These are phyloP conservation scores for Trametes villosa DNA, from an alignment of 768 basidiomycete species.

Conservation along the genomic window DNA sequence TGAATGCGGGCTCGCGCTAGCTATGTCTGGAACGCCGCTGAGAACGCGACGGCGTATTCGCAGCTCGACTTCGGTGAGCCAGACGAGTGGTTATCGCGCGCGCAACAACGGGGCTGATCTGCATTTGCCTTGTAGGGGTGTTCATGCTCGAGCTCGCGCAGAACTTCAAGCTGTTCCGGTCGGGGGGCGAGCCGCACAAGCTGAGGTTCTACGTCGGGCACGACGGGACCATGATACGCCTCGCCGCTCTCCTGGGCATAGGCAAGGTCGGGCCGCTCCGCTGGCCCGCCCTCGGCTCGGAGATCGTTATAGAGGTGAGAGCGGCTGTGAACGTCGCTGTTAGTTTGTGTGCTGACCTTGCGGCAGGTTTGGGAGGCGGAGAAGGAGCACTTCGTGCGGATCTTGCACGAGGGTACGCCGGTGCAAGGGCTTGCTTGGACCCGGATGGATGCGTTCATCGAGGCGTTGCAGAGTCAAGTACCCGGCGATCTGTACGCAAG, in stretches of 20 bases:
- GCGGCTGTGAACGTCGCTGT: neutral
- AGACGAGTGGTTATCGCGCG: neutral
- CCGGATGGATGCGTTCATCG: conserved; percentile 40
- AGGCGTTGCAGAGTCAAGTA: conserved; percentile 38
- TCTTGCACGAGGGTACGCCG: conserved; percentile 49
- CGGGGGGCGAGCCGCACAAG: conserved; percentile 40
- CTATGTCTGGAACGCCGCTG: conserved; percentile 54
- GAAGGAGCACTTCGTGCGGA: conserved; percentile 41
- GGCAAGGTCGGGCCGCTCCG: conserved; percentile 38
- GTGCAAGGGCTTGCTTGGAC: conserved; percentile 44
- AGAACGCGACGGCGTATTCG: conserved; percentile 47
- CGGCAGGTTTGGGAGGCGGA: conserved; percentile 45
- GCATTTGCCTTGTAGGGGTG: conserved; percentile 40
- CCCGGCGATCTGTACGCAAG: no score
- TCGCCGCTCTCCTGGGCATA: conserved; percentile 45
- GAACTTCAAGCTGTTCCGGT: conserved; percentile 42
- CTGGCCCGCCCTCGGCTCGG: conserved; percentile 54
- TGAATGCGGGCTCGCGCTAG: conserved; percentile 28
- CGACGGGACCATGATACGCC: conserved; percentile 49
- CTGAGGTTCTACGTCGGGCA: conserved; percentile 51
- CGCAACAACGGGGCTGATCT: neutral
- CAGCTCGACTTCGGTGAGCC: conserved; percentile 48
- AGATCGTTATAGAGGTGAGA: conserved; percentile 51
- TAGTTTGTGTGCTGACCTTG: neutral
- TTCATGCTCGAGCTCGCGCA: conserved; percentile 49